Evolutionary conservation across 2,329 filamentous ascomycete genomes (phyloP), one percentile per base, ranked within the genome.

Genomic region (Phialocephala subalpina): DNA sequence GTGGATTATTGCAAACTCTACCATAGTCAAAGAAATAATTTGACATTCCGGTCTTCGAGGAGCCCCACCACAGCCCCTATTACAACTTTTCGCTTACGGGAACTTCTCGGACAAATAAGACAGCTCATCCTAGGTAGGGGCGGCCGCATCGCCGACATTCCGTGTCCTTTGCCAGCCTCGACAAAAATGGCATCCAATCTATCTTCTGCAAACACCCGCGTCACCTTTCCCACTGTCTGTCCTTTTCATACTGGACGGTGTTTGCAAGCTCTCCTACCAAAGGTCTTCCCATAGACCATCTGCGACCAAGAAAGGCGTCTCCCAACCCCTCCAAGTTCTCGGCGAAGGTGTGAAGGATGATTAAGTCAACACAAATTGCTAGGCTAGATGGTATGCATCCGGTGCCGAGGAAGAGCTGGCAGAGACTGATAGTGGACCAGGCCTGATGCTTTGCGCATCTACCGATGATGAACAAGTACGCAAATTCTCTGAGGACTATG

Each of bases 371-470:
- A 61, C 93, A 97, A 82, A 97, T 99, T 82, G 91, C 93, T 71
- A 87, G 96, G 80, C 87, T 98, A 60, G 96, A 98, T 82, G 95
- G 94, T 96, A 77, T 65, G 74, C 68, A 33, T 8, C 12, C 18
- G 14, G 18, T 7, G 18, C 27, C 29, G 14, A 16, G 49, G 18
- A 16, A 25, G 18, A 53, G 18, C 2, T 33, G 25, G 49, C 49
- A 33, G 12, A 53, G 8, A 33, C 25, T 53, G 9, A 53, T 29
- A 3, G 6, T 29, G 7, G 22, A 18, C 25, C 75, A 97, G 94
- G 95, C 86, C 88, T 98, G 72, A 94, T 97, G 86, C 88, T 99
- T 73, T 95, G 94, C 77, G 95, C 95, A 67, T 97, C 94, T 1
- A 93, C 97, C 74, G 96, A 98, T 80, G 94, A 97, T 78, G 92